Evolutionary conservation across 352 stramenopile genomes (phyloP).

Genomic region (Phytophthora lateralis): DNA sequence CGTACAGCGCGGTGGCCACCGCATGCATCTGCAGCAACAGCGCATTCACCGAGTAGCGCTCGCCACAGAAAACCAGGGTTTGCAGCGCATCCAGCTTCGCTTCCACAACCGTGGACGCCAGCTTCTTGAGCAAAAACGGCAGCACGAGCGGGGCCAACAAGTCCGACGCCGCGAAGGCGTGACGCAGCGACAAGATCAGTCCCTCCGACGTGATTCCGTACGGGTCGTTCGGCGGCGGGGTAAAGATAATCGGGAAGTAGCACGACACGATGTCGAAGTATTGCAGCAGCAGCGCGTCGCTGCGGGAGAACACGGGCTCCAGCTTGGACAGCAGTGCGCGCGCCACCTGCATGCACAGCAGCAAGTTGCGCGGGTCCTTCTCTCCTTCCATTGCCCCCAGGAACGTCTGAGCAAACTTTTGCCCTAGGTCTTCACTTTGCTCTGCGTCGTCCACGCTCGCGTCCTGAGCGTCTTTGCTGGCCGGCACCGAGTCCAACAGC

Average conservation of each 20-base stretch:
- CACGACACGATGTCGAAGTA: conserved; percentile 92
- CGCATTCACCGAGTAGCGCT: conserved; percentile 82
- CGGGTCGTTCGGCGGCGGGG: conserved; percentile 88
- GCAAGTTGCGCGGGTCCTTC: conserved; percentile 89
- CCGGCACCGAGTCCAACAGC: conserved; percentile 41
- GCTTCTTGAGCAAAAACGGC: conserved; percentile 90
- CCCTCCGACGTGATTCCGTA: conserved; percentile 91
- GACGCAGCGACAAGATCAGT: conserved; percentile 78
- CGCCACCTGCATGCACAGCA: conserved; percentile 81
- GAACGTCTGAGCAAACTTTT: conserved; percentile 74
- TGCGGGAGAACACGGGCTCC: conserved; percentile 61
- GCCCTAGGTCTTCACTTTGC: conserved; percentile 45
- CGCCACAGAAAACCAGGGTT: conserved; percentile 84
- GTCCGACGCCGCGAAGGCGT: conserved; percentile 80
- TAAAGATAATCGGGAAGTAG: conserved; percentile 94
- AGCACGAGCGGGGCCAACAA: conserved; percentile 80
- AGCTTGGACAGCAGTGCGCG: conserved; percentile 64
- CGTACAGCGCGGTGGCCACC: conserved; percentile 73
- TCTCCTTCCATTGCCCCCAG: conserved; percentile 88
- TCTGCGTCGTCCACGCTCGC: conserved; percentile 27
- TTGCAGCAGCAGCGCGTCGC: conserved; percentile 75
- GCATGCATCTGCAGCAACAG: conserved; percentile 72
- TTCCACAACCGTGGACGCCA: conserved; percentile 75
- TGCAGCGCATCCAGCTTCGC: conserved; percentile 83
- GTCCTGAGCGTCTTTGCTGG: conserved; percentile 24